Conservation (phyloP, 148 eudicot species). For the Cornus suecica region DNA sequence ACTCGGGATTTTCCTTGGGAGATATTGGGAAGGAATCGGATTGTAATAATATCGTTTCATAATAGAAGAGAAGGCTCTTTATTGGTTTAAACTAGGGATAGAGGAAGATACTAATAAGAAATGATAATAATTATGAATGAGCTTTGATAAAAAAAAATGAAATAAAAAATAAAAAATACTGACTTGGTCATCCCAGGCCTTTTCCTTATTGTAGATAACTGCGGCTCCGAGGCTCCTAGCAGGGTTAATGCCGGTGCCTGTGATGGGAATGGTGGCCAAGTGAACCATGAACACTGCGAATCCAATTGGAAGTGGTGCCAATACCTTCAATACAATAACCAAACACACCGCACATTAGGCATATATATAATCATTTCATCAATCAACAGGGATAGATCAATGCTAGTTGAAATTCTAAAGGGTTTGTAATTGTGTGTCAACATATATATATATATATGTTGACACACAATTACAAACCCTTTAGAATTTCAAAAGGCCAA, state of each 20-base stretch:
- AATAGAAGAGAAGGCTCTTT: too few relatives aligned
- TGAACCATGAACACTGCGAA: slow-evolving; percentile 34
- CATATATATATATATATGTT: too few relatives aligned
- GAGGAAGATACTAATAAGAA: too few relatives aligned
- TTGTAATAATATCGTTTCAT: too few relatives aligned
- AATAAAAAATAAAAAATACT: background rate
- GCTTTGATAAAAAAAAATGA: background rate
- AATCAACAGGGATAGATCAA: background rate
- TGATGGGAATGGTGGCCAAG: slow-evolving; percentile 32
- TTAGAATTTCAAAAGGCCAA: too few relatives aligned
- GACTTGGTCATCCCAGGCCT: slow-evolving; percentile 31
- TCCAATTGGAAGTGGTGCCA: slow-evolving; percentile 35
- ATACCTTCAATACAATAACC: slow-evolving; percentile 15
- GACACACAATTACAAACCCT: too few relatives aligned
- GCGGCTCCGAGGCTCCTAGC: slow-evolving; percentile 35
- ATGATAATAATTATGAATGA: too few relatives aligned
- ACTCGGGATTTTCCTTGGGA: too few relatives aligned
- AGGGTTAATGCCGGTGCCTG: slow-evolving; percentile 33
- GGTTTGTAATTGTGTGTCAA: too few relatives aligned
- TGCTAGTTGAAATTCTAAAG: too few relatives aligned
- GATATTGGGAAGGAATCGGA: too few relatives aligned
- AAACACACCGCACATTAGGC: background rate
- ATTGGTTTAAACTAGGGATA: too few relatives aligned
- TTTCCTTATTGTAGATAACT: slow-evolving; percentile 15
- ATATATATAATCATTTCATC: background rate